These are phyloP conservation scores for Actinomortierella ambigua DNA, from an alignment of 371 early-diverging fungal species.

Conservation along the genomic window DNA sequence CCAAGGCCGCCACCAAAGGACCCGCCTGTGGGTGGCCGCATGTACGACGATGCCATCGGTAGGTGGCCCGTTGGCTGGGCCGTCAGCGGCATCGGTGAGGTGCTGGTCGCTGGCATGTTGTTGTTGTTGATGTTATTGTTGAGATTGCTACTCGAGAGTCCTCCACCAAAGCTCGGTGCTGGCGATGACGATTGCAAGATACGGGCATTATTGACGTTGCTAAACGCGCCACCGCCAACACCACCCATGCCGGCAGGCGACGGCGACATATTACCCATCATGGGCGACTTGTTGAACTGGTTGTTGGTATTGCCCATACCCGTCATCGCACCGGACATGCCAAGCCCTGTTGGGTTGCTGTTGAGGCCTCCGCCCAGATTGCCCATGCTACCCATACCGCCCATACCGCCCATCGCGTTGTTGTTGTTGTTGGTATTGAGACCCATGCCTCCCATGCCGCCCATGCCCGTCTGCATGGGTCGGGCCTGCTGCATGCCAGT, in stretches of 20 bases:
- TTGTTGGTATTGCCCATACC: too few relatives aligned
- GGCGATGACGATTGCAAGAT: too few relatives aligned
- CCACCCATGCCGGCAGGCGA: too few relatives aligned
- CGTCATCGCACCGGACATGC: too few relatives aligned
- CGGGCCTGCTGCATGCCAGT: conserved; percentile 14
- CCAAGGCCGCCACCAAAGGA: conserved; percentile 8
- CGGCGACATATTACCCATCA: too few relatives aligned
- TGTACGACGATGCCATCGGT: conserved; percentile 45
- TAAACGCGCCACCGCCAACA: too few relatives aligned
- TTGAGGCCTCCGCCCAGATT: conserved; percentile 10
- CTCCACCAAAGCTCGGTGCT: conserved; percentile 6
- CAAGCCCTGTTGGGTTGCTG: too few relatives aligned
- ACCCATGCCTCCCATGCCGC: conserved; percentile 17
- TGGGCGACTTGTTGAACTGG: too few relatives aligned
- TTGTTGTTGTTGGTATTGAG: conserved; percentile 10
- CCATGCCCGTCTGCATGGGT: conserved; percentile 5
- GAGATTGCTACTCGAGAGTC: conserved; percentile 7
- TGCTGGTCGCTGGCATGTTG: conserved; percentile 1
- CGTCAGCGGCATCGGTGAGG: conserved; percentile 28
- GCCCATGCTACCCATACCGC: conserved; percentile 15
- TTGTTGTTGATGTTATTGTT: conserved; percentile 9
- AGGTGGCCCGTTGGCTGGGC: conserved; percentile 36
- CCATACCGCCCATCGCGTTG: conserved; percentile 5
- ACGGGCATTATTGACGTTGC: too few relatives aligned
- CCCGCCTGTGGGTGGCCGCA: conserved; percentile 32